Evolutionary conservation across 345 rosid genomes (phyloP), one percentile per base, ranked within the genome.

Genomic region (Citrus maxima): DNA sequence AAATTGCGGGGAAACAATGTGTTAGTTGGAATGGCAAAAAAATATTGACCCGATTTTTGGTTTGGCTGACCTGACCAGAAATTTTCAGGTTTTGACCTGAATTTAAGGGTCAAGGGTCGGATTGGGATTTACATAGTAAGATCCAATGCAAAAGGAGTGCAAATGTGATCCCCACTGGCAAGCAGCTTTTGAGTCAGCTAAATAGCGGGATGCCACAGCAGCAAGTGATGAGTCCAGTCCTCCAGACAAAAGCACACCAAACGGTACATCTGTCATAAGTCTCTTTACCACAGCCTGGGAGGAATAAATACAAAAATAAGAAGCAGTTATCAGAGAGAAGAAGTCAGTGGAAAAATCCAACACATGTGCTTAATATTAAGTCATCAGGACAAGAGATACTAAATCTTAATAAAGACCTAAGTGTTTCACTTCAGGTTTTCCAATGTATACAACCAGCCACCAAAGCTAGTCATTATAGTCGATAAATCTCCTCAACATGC

Each of bases 181-280:
- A 86, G 91, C 92, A 87, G 87, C 90, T 80, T 88, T 89, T 74
- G 91, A 87, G 18, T 84, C 86, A 35, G 84, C 87, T 82, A 93
- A 77, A 66, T 83, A 80, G 60, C 97, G 93, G 81, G 89, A 80
- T 34, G 97, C 90, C 68, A 93, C 95, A 68, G 97, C 83, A 79
- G 97, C 97, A 70, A 91, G 93, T 42, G 97, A 93, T 70, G 97
- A 93, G 82, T 93, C 97, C 76, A 93, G 80, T 77, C 97, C 97
- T 86, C 97, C 97, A 79, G 97, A 93, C 59, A 91, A 84, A 58
- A 93, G 95, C 64, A 93, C 97, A 64, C 97, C 95, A 84, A 93
- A 93, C 49, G 97, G 95, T 42, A 93, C 97, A 85, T 93, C 97
- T 22, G 97, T 91, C 95, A 93, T 93, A 70, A 93, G 93, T 81